Base-by-base conservation (phyloP, 2,329 filamentous ascomycete genomes). In the Beauveria medogensis region DNA sequence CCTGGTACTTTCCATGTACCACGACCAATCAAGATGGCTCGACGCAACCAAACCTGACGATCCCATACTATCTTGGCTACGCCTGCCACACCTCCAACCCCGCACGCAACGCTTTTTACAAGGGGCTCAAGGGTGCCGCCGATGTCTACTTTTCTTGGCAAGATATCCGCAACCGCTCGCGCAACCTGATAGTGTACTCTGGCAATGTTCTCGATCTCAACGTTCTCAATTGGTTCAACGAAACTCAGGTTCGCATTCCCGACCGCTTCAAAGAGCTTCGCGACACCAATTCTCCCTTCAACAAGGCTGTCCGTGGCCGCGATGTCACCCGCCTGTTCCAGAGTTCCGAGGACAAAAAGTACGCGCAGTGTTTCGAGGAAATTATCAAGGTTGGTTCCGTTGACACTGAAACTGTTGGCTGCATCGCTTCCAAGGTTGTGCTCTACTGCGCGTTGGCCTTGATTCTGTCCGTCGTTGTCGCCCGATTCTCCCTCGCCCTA, bases 141-240 rank as follows among this genome's bases (percentile, higher is more conserved):
- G 92, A 97, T 67, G 93, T 99, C 18, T 99, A 93, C 75, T 99
- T 91, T 72, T 95, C 89, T 2, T 99, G 94, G 94, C 86, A 93
- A 26, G 94, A 99, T 68, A 85, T 97, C 67, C 90, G 85, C 71
- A 99, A 99, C 74, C 84, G 76, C 64, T 91, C 88, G 37, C 89
- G 94, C 62, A 97, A 97, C 70, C 80, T 99, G 51, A 86, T 96
- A 66, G 91, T 97, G 2, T 99, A 96, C 75, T 96, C 92, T 16
- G 93, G 93, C 59, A 91, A 90, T 69, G 94, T 99, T 4, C 81
- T 99, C 46, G 94, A 99, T 71, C 80, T 99, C 30, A 83, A 96
- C 68, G 83, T 99, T 34, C 80, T 99, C 28, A 80, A 87, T 62
- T 99, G 92, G 92, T 93, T 99, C 77, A 91, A 99, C 73, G 82